Percentiles rank a stretch among this genome's conserved stretches.
These are phyloP conservation scores for Lactifluus echinatus DNA, from an alignment of 768 basidiomycete species.

Conservation along the genomic window DNA sequence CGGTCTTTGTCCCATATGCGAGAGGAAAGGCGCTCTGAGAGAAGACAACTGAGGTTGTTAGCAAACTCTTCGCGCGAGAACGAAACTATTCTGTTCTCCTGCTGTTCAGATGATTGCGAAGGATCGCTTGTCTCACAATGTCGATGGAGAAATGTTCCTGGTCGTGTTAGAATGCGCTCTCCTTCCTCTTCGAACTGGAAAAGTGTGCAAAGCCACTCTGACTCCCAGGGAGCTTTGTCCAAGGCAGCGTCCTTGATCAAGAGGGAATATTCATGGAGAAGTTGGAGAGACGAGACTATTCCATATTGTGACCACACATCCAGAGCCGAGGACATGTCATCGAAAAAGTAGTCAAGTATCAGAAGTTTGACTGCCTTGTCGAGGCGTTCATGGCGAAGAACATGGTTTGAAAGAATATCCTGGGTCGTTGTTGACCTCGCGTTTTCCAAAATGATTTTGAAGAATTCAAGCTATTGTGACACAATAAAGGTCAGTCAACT, in stretches of 20 bases:
- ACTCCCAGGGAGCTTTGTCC: constrained; percentile 9
- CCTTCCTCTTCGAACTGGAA: constrained; percentile 8
- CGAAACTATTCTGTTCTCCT: neutral
- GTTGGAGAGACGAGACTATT: neutral
- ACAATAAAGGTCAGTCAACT: neutral
- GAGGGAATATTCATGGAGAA: constrained; percentile 4
- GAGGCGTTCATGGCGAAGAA: neutral
- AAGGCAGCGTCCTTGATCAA: constrained; percentile 5
- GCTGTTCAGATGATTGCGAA: neutral
- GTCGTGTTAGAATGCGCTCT: neutral
- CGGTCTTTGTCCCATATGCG: neutral
- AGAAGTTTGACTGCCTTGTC: constrained; percentile 1
- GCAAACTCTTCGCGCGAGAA: constrained; percentile 1
- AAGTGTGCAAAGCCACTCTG: constrained; percentile 1
- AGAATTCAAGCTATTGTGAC: constrained; percentile 3
- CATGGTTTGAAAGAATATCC: neutral
- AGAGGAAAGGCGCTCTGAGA: neutral
- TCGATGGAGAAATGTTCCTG: neutral
- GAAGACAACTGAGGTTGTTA: neutral
- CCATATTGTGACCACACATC: constrained; percentile 6
- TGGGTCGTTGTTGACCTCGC: neutral
- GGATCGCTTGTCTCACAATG: too few species aligned
- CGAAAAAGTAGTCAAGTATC: constrained; percentile 3
- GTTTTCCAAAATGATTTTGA: neutral
- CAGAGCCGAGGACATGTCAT: constrained; percentile 7